These are phyloP conservation scores for Amniculicola lignicola DNA, from an alignment of 495 filamentous ascomycete species.

Conservation along the genomic window DNA sequence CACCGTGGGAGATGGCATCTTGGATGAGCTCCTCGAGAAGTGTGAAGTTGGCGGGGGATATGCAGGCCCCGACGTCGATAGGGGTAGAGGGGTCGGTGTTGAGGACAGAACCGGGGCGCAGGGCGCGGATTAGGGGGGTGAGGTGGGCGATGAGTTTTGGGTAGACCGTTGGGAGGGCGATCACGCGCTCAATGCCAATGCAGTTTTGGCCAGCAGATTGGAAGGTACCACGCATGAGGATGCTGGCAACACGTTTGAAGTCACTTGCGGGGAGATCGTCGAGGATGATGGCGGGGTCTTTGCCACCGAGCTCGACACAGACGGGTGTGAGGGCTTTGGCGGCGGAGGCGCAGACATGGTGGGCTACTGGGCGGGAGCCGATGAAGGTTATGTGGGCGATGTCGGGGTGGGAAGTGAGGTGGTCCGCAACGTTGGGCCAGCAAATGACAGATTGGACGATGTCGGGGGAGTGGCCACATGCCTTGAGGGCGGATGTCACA, in stretches of 20 bases:
- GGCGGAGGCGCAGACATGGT: constrained; percentile 80
- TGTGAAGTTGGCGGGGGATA: constrained; percentile 69
- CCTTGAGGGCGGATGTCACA: constrained; percentile 69
- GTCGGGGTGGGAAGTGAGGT: constrained; percentile 80
- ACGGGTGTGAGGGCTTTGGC: constrained; percentile 80
- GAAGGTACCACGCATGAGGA: constrained; percentile 87
- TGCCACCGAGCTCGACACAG: constrained; percentile 87
- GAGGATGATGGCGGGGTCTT: constrained; percentile 90
- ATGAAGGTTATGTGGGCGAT: constrained; percentile 97
- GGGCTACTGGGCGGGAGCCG: constrained; percentile 80
- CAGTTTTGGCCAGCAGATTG: constrained; percentile 98
- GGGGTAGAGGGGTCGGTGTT: constrained; percentile 47
- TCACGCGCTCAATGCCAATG: constrained; percentile 91
- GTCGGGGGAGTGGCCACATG: constrained; percentile 78
- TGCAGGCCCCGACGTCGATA: constrained; percentile 84
- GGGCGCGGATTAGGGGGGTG: constrained; percentile 61
- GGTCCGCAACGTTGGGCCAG: constrained; percentile 75
- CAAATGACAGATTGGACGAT: constrained; percentile 83
- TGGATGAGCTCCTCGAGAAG: constrained; percentile 58
- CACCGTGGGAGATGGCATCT: constrained; percentile 74
- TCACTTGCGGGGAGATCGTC: constrained; percentile 64
- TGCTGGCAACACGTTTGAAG: constrained; percentile 66
- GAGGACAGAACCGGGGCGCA: constrained; percentile 68
- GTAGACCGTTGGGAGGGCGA: constrained; percentile 74
- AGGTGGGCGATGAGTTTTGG: constrained; percentile 66